Base-by-base conservation (phyloP, 2,329 filamentous ascomycete species). In the Teratosphaeriaceae sp. region DNA sequence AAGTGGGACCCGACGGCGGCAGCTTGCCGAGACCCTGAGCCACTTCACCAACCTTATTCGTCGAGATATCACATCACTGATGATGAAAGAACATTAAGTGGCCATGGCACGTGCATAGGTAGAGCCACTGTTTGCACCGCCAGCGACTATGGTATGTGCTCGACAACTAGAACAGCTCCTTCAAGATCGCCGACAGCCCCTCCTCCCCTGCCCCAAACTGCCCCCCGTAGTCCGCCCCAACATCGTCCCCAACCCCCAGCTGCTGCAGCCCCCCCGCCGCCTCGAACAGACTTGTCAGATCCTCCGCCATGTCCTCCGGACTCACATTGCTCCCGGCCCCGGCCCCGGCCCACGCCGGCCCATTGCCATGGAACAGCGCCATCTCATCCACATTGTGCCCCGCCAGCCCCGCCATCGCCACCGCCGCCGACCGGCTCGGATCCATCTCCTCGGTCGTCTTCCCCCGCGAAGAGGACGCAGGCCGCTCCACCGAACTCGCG, bases 331-430 rank as follows among this genome's bases (percentile, higher is more conserved):
- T 43, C 6, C 42, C 44, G 1, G 41, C 47, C 53, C 19, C 19
- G 22, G 21, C 29, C 26, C 12, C 6, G 12, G 49, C 48, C 52
- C 50, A 59, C 21, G 51, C 48, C 16, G 50, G 48, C 5, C 45
- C 18, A 12, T 36, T 41, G 12, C 48, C 52, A 29, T 56, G 53
- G 49, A 73, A 78, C 18, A 78, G 57, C 0, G 74, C 68, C 45
- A 77, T 61, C 44, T 77, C 73, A 44, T 81, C 76, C 13, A 81
- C 74, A 21, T 73, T 71, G 55, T 82, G 77, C 5, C 79, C 79
- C 2, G 79, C 79, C 15, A 83, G 65, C 1, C 78, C 78, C 8
- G 78, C 79, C 79, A 83, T 82, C 7, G 79, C 78, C 4, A 82
- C 75, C 1, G 79, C 79, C 2, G 79, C 79, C 18, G 72, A 74